Conservation (phyloP, 2,329 filamentous ascomycete species). For the Coniosporium tulheliwenetii region DNA sequence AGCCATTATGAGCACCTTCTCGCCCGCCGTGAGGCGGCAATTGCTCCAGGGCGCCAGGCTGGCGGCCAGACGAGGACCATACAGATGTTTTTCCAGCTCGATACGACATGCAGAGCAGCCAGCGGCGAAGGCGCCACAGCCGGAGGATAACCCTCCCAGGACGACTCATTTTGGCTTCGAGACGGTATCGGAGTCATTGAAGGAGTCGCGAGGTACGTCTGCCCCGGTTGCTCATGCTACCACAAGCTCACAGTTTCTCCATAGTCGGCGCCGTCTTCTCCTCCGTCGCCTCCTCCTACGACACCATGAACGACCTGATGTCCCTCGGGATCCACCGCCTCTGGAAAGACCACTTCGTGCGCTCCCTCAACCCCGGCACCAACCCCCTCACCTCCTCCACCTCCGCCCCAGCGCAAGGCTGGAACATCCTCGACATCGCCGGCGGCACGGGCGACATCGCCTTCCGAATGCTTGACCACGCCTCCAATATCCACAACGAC, state of each 20-base stretch:
- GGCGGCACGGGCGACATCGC: constrained; percentile 97
- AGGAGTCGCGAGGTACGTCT: constrained; percentile 45
- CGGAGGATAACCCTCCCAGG: constrained; percentile 27
- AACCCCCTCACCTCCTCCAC: constrained; percentile 30
- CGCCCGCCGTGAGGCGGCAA: constrained; percentile 9
- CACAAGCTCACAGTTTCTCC: constrained; percentile 9
- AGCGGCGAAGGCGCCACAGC: constrained; percentile 18
- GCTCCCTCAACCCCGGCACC: constrained; percentile 70
- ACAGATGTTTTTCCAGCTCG: constrained; percentile 37
- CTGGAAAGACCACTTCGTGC: constrained; percentile 96
- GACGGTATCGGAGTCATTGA: constrained; percentile 67
- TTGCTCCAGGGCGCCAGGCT: constrained; percentile 11
- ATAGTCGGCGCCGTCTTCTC: constrained; percentile 80
- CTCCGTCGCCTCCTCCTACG: constrained; percentile 86
- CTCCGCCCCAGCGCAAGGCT: constrained; percentile 32
- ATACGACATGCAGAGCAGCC: constrained; percentile 21
- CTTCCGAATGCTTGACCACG: constrained; percentile 86
- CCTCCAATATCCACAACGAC: constrained; percentile 66
- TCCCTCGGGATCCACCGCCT: constrained; percentile 90
- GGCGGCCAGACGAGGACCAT: constrained; percentile 12
- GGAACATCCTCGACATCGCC: constrained; percentile 84
- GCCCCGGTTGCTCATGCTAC: background rate
- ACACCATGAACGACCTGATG: constrained; percentile 99
- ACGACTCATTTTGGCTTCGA: constrained; percentile 87
- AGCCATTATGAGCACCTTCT: too few relatives aligned